phyloP scores from a whole-genome alignment of 1,284 basidiomycete species.

The Exobasidium rhododendri region DNA sequence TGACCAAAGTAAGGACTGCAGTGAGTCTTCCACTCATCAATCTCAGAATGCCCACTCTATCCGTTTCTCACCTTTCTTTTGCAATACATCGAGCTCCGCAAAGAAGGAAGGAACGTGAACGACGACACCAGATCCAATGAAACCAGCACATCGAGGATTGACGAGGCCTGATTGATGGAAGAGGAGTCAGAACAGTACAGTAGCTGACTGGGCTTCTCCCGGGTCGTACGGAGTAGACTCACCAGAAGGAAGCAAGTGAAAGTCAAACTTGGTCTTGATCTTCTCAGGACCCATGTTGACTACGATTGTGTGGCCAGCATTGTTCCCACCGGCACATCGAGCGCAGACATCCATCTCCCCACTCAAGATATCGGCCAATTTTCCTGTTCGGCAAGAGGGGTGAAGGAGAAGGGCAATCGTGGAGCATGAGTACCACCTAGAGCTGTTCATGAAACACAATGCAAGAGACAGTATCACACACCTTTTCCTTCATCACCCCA shows the following conservation, averaged over 20 bases:
- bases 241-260: slow-evolving; percentile 94
- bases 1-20: neutral
- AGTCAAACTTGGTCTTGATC: slow-evolving; percentile 81
- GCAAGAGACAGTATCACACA: slow-evolving; percentile 14
- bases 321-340: slow-evolving; percentile 95
- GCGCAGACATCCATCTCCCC: slow-evolving; percentile 88
- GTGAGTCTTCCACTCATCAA: neutral
- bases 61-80: slow-evolving; percentile 71
- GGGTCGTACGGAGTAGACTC: slow-evolving; percentile 46
- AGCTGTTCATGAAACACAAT: neutral
- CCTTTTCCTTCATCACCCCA: slow-evolving; percentile 55
- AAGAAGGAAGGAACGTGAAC: slow-evolving; percentile 95
- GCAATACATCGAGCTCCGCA: slow-evolving; percentile 79
- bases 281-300: slow-evolving; percentile 69
- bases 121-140: slow-evolving; percentile 92
- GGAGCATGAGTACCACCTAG: neutral
- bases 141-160: slow-evolving; percentile 78
- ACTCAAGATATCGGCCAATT: slow-evolving; percentile 52
- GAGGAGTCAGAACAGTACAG: slow-evolving; percentile 5
- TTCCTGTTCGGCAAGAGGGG: slow-evolving; percentile 25
- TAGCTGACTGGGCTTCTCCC: neutral
- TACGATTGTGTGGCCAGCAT: slow-evolving; percentile 97
- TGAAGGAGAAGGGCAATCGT: neutral
- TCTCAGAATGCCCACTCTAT: no score
- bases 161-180: no score